phyloP scores from a whole-genome alignment of 192 early-diverging fungal genomes.

The Coemansia erecta region DNA sequence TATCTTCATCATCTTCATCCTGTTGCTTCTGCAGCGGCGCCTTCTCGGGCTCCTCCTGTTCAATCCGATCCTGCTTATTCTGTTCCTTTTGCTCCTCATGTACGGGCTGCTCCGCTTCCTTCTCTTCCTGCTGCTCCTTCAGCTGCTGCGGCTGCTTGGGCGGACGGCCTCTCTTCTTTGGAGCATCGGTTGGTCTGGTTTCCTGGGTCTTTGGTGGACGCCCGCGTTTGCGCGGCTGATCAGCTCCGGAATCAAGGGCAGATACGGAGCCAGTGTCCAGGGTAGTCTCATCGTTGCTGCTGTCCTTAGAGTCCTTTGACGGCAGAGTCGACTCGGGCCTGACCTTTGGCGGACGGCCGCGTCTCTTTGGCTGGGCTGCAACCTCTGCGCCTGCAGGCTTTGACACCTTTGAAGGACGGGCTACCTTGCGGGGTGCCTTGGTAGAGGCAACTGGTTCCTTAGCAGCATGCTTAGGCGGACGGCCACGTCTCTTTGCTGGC shows the following conservation, averaged over 20 bases:
- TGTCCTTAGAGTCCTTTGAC: too few relatives aligned
- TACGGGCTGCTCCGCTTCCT: not conserved
- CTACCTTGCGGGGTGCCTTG: not conserved
- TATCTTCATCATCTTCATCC: too few relatives aligned
- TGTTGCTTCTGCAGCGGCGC: too few relatives aligned
- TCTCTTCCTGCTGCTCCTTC: too few relatives aligned
- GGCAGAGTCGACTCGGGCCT: too few relatives aligned
- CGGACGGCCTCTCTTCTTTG: slow-evolving; percentile 2
- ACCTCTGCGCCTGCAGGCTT: not conserved
- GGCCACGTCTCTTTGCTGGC: not conserved
- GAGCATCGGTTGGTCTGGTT: too few relatives aligned
- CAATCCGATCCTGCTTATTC: not conserved
- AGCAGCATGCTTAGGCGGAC: not conserved
- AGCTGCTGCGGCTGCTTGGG: too few relatives aligned
- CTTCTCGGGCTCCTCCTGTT: too few relatives aligned
- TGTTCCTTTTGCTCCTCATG: not conserved
- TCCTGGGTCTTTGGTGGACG: slow-evolving; percentile 5
- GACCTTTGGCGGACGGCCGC: slow-evolving; percentile 6
- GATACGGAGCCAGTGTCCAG: too few relatives aligned
- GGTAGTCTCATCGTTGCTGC: too few relatives aligned
- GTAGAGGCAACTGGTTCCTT: not conserved
- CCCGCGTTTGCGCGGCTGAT: too few relatives aligned
- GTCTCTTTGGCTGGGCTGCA: slow-evolving; percentile 3
- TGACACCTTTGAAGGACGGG: not conserved
- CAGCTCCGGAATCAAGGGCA: not conserved